Conservation (phyloP, 371 early-diverging fungal species). For the Rhizopus sp. region DNA sequence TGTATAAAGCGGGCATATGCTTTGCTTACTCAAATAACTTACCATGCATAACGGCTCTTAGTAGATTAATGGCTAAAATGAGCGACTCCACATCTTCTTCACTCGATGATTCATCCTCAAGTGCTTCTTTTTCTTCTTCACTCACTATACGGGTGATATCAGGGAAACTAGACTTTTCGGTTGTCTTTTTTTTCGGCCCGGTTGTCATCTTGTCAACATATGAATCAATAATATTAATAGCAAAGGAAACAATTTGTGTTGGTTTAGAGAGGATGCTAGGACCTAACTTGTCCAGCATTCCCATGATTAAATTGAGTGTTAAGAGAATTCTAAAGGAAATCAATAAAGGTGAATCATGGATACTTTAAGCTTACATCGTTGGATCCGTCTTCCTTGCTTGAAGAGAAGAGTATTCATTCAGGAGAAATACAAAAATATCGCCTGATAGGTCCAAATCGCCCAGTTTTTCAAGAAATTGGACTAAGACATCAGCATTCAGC, state of each 20-base stretch:
- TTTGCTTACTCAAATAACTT: conserved; percentile 4
- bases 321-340: conserved; percentile 48
- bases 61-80: conserved; percentile 42
- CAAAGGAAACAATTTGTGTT: conserved; percentile 78
- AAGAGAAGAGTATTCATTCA: conserved; percentile 70
- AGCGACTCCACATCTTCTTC: conserved; percentile 48
- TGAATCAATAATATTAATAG: conserved; percentile 65
- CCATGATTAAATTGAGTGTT: conserved; percentile 60
- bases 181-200: conserved; percentile 7
- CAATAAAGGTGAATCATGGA: conserved; percentile 1
- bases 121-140: conserved; percentile 29
- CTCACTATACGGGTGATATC: conserved; percentile 41
- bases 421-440: conserved; percentile 73
- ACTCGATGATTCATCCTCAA: conserved; percentile 39
- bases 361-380: conserved; percentile 42
- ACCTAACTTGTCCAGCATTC: conserved; percentile 71
- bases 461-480: conserved; percentile 59
- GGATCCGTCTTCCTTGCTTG: conserved; percentile 37
- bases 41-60: conserved; percentile 54
- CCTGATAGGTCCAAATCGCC: conserved; percentile 63
- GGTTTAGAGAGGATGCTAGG: conserved; percentile 76
- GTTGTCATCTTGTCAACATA: conserved; percentile 30
- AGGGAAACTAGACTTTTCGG: conserved; percentile 8
- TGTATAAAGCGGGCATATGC: neutral
- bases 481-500: conserved; percentile 56